A percentile compares a stretch with the other conserved stretches of the same genome.
Conservation (phyloP, 129 eudicot genomes). For the Helichrysum umbraculigerum region DNA sequence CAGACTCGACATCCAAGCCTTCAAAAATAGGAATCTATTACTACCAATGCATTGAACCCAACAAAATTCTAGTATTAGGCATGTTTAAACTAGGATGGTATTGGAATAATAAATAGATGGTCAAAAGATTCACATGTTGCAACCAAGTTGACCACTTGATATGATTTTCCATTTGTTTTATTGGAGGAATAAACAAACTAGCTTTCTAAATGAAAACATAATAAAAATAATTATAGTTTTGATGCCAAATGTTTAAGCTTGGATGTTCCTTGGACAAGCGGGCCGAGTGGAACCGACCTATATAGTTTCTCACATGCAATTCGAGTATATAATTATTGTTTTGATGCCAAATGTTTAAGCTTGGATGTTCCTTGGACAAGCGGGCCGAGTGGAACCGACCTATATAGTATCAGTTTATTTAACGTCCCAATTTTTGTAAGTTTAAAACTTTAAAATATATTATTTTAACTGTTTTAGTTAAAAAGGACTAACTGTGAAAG, state of each 20-base stretch:
- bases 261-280: constrained; percentile 18
- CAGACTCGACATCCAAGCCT: constrained; percentile 9
- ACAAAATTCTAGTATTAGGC: constrained; percentile 13
- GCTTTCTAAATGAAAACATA: constrained; percentile 9
- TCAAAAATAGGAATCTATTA: constrained; percentile 12
- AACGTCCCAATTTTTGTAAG: too few species aligned
- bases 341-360: constrained; percentile 21
- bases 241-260: constrained; percentile 21
- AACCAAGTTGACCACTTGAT: constrained; percentile 4
- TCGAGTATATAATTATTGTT: too few species aligned
- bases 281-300: constrained; percentile 25
- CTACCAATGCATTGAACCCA: constrained; percentile 23
- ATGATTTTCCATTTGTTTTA: constrained; percentile 2
- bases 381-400: constrained; percentile 26
- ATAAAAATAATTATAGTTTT: background rate
- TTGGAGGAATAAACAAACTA: constrained; percentile 16
- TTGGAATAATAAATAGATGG: background rate
- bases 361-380: constrained; percentile 19
- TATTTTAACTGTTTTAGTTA: too few species aligned
- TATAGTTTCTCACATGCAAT: constrained; percentile 24
- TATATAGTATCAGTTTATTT: too few species aligned
- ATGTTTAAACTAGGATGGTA: constrained; percentile 10
- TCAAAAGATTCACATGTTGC: constrained; percentile 21
- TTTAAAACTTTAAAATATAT: too few species aligned
- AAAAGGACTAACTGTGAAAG: too few species aligned